phyloP scores from a whole-genome alignment of 2,329 filamentous ascomycete species.

The Cyanodermella asteris region DNA sequence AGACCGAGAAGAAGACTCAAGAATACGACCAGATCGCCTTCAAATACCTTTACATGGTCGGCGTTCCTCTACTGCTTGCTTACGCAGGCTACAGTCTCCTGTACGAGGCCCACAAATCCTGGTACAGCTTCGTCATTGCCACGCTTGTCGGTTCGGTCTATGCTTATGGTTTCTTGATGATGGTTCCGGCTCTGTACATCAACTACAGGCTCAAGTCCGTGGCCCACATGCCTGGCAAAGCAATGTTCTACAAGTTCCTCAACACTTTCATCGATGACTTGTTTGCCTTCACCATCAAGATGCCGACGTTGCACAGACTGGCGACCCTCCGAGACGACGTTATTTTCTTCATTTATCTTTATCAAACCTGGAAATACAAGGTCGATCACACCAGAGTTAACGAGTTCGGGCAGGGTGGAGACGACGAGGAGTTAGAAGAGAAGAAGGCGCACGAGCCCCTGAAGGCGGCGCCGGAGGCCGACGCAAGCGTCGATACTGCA shows the following conservation, averaged over 20 bases:
- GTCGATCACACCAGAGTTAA: constrained; percentile 83
- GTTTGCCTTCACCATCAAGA: constrained; percentile 98
- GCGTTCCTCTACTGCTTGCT: constrained; percentile 68
- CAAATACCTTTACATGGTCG: constrained; percentile 83
- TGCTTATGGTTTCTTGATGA: constrained; percentile 97
- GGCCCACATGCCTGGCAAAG: constrained; percentile 88
- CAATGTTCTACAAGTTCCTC: constrained; percentile 95
- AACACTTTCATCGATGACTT: constrained; percentile 98
- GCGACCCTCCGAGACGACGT: constrained; percentile 86
- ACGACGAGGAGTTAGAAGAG: constrained; percentile 18
- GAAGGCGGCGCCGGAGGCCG: constrained; percentile 10
- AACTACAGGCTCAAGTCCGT: constrained; percentile 92
- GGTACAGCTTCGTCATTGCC: constrained; percentile 91
- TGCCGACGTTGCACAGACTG: constrained; percentile 81
- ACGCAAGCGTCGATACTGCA: constrained; percentile 15
- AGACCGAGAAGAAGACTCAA: constrained; percentile 93
- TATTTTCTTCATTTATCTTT: constrained; percentile 95
- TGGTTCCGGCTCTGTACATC: constrained; percentile 94
- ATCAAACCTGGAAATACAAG: constrained; percentile 84
- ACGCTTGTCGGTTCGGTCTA: constrained; percentile 93
- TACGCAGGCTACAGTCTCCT: constrained; percentile 81
- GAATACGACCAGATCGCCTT: constrained; percentile 97
- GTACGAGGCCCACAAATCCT: constrained; percentile 91
- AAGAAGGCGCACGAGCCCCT: constrained; percentile 9
- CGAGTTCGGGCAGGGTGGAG: constrained; percentile 89